Evolutionary conservation across 2,329 filamentous ascomycete species (phyloP).

Genomic region (Colletotrichum horii): DNA sequence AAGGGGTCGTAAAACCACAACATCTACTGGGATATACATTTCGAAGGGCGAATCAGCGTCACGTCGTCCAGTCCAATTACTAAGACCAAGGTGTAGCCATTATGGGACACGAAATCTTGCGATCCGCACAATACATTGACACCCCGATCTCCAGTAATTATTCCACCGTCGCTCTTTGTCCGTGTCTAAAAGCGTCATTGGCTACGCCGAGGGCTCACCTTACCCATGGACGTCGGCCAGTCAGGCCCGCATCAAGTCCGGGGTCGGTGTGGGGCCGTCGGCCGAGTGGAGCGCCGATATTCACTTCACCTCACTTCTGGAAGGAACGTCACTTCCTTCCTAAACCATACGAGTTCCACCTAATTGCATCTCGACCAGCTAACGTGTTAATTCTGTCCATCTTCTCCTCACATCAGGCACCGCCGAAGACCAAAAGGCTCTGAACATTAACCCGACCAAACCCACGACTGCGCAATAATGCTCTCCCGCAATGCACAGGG

Average conservation of each 20-base stretch:
- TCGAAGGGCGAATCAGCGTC: rapidly evolving
- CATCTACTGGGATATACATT: too few species aligned
- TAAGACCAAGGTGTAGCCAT: rapidly evolving
- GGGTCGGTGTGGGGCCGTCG: too few species aligned
- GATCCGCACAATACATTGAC: rapidly evolving
- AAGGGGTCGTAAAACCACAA: not conserved
- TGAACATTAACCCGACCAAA: conserved; percentile 56
- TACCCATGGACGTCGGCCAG: not conserved
- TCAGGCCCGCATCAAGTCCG: too few species aligned
- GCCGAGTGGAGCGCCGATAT: not conserved
- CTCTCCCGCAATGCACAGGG: conserved; percentile 56
- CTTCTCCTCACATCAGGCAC: not conserved
- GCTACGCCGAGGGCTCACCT: not conserved
- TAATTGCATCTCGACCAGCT: not conserved
- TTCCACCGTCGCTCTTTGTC: rapidly evolving
- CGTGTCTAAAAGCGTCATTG: rapidly evolving
- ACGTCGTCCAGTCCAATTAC: rapidly evolving
- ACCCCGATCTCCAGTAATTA: not conserved
- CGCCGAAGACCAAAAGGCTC: conserved; percentile 51
- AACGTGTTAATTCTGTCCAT: not conserved
- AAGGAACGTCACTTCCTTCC: too few species aligned
- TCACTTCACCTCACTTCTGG: not conserved
- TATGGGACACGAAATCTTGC: not conserved
- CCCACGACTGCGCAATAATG: conserved; percentile 46
- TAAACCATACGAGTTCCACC: too few species aligned